phyloP scores from a whole-genome alignment of 2,329 filamentous ascomycete genomes.

The Colletotrichum falcatum region DNA sequence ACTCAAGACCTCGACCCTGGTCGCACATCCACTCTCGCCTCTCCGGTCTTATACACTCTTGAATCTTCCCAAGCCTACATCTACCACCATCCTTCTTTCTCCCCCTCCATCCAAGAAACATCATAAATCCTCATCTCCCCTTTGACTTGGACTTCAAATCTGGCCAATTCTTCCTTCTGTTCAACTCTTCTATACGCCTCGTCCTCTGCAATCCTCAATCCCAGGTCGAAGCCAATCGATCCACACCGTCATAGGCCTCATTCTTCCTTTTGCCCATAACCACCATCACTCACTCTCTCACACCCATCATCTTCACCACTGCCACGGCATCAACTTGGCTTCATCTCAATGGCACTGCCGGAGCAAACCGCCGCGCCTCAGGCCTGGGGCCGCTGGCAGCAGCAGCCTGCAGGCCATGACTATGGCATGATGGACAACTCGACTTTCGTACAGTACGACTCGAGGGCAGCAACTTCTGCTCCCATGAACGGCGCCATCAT shows the following conservation, averaged over 20 bases:
- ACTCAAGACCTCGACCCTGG: slow-evolving; percentile 29
- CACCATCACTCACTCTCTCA: not conserved
- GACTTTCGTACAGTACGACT: slow-evolving; percentile 63
- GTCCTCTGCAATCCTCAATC: slow-evolving; percentile 23
- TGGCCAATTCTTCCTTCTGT: slow-evolving; percentile 28
- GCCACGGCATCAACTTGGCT: not conserved
- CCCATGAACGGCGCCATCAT: slow-evolving; percentile 58
- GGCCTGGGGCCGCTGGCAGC: slow-evolving; percentile 67
- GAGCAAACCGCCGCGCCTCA: slow-evolving; percentile 58
- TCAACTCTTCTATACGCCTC: not conserved
- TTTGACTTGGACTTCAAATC: slow-evolving; percentile 3
- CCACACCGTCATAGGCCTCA: not conserved
- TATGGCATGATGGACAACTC: slow-evolving; percentile 63
- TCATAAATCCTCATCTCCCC: slow-evolving; percentile 45
- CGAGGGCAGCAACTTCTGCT: slow-evolving; percentile 52
- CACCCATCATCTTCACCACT: not conserved
- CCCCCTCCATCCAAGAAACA: slow-evolving; percentile 25
- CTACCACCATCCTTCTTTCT: slow-evolving; percentile 32
- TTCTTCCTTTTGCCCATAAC: not conserved
- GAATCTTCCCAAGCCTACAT: slow-evolving; percentile 22
- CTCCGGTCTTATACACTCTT: slow-evolving; percentile 25
- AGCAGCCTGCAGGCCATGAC: slow-evolving; percentile 56
- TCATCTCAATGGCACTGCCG: slow-evolving; percentile 58
- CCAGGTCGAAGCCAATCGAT: not conserved
- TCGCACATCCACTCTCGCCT: slow-evolving; percentile 27